Percentiles rank a stretch among this genome's conserved stretches.
Conservation (phyloP, 2,329 filamentous ascomycete genomes). For the Fusarium sp. region DNA sequence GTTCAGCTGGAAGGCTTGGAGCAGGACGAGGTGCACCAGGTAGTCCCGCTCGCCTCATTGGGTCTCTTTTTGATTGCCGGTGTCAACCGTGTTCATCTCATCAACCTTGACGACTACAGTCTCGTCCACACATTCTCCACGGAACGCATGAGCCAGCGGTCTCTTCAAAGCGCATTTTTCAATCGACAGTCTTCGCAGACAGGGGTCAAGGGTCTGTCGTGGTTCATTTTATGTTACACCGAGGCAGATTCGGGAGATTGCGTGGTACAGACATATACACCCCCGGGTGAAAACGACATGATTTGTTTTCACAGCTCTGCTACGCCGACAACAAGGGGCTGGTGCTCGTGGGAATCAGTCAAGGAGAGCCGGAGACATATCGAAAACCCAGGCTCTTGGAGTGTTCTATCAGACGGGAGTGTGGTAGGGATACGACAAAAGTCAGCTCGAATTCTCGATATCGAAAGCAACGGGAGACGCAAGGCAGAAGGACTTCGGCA, state of each 20-base stretch:
- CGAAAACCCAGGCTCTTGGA: slow-evolving; percentile 74
- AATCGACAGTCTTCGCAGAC: slow-evolving; percentile 55
- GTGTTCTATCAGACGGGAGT: slow-evolving; percentile 68
- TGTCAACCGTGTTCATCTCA: slow-evolving; percentile 68
- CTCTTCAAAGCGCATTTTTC: slow-evolving; percentile 71
- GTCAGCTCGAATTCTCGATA: slow-evolving; percentile 31
- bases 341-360: slow-evolving; percentile 64
- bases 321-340: slow-evolving; percentile 55
- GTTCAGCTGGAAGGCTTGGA: slow-evolving; percentile 58
- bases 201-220: slow-evolving; percentile 68
- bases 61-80: slow-evolving; percentile 72
- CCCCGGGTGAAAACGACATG: slow-evolving; percentile 63
- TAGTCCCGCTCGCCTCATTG: slow-evolving; percentile 69
- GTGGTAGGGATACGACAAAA: slow-evolving; percentile 72
- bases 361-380: slow-evolving; percentile 65
- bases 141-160: slow-evolving; percentile 67
- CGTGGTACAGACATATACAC: slow-evolving; percentile 73
- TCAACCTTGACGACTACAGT: slow-evolving; percentile 56
- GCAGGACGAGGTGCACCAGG: slow-evolving; percentile 61
- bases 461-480: slow-evolving; percentile 25
- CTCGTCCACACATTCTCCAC: slow-evolving; percentile 73
- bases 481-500: slow-evolving; percentile 45
- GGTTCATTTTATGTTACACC: slow-evolving; percentile 74
- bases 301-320: slow-evolving; percentile 65
- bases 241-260: slow-evolving; percentile 70